Percentiles rank a stretch among this genome's conserved stretches.
phyloP scores from a whole-genome alignment of 2,329 filamentous ascomycete genomes.

The Ophiostoma quercus region DNA sequence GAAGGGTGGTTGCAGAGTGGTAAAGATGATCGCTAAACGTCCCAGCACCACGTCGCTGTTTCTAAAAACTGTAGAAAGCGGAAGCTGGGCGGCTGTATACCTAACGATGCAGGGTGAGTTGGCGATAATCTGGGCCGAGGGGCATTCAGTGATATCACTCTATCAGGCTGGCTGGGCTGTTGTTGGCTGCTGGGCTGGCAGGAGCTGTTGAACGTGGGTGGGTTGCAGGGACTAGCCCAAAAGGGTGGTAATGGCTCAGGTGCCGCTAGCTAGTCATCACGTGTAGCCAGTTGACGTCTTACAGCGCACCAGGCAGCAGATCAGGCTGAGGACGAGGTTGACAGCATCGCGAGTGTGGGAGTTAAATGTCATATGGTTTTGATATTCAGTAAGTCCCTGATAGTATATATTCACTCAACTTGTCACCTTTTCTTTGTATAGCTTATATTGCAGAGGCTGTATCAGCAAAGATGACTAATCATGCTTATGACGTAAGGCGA shows the following conservation, averaged over 20 bases:
- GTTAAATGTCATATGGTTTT: background rate
- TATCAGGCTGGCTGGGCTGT: background rate
- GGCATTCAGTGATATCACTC: constrained; percentile 6
- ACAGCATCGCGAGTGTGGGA: background rate
- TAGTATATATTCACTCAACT: too few relatives aligned
- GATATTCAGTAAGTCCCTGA: too few relatives aligned
- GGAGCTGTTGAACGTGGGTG: constrained; percentile 1
- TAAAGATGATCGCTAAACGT: too few relatives aligned
- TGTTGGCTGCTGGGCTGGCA: constrained; percentile 6
- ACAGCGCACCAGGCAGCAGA: background rate
- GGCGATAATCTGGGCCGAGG: constrained; percentile 14
- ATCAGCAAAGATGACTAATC: background rate
- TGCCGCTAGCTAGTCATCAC: constrained; percentile 5
- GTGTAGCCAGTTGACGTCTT: background rate
- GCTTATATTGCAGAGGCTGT: background rate
- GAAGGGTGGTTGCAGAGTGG: background rate
- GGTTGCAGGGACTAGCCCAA: background rate
- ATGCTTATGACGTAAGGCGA: background rate
- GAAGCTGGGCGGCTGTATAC: background rate
- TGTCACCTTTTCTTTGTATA: background rate
- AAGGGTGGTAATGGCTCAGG: background rate
- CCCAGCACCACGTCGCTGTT: background rate
- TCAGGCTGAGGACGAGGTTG: background rate
- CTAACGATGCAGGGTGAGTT: constrained; percentile 11
- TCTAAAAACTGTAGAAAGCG: background rate